Percentiles rank a stretch among this genome's conserved stretches.
Conservation (phyloP, 2,329 filamentous ascomycete genomes). For the Polytolypa hystricis region DNA sequence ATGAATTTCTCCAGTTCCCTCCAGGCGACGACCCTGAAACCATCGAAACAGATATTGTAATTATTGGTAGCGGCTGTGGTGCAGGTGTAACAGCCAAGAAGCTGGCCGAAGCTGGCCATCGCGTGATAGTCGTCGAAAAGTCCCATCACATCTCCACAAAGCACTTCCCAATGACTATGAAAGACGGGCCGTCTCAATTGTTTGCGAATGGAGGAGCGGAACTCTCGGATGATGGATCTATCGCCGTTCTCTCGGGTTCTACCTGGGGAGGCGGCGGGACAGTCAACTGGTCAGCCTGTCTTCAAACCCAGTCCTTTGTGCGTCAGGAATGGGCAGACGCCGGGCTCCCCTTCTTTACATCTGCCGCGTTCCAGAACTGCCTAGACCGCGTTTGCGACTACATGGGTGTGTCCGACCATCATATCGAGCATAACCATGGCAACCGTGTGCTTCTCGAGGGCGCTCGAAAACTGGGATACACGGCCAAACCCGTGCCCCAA, state of each 20-base stretch:
- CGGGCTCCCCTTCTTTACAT: conserved; percentile 63
- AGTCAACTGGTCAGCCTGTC: conserved; percentile 66
- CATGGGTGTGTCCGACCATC: conserved; percentile 61
- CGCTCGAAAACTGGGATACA: conserved; percentile 60
- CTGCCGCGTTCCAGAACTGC: conserved; percentile 61
- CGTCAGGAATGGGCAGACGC: conserved; percentile 66
- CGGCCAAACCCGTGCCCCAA: conserved; percentile 58
- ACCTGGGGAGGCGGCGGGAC: conserved; percentile 80
- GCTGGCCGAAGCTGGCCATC: conserved; percentile 62
- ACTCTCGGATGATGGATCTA: conserved; percentile 45
- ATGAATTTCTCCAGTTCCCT: conserved; percentile 48
- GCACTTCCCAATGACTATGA: conserved; percentile 63
- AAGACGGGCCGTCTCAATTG: conserved; percentile 49
- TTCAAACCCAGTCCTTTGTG: conserved; percentile 63
- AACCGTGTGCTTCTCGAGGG: conserved; percentile 68
- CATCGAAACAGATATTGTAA: conserved; percentile 68
- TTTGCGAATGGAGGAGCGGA: conserved; percentile 57
- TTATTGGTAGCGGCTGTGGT: conserved; percentile 80
- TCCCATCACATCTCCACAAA: conserved; percentile 62
- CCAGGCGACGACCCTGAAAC: conserved; percentile 43
- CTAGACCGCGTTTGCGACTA: conserved; percentile 67
- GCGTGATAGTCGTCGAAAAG: conserved; percentile 74
- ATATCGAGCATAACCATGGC: conserved; percentile 60
- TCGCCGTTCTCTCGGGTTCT: conserved; percentile 55
- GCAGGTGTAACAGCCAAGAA: conserved; percentile 73